A percentile compares a stretch with the other conserved stretches of the same genome.
Conservation (phyloP, 2,329 filamentous ascomycete species). For the Diaporthe vaccinii region DNA sequence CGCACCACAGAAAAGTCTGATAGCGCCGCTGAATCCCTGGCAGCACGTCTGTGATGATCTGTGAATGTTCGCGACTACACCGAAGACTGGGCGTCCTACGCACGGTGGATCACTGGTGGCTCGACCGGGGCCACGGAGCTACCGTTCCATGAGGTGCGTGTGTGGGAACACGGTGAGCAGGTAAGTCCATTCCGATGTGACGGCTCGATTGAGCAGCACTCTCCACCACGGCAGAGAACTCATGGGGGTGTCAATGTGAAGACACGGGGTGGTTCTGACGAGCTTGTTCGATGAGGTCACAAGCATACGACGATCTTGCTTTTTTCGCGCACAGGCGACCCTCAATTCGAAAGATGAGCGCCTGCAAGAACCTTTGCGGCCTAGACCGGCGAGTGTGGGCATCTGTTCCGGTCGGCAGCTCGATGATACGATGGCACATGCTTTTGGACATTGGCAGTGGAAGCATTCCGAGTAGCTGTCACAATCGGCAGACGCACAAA, state of each 20-base stretch:
- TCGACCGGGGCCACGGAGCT: slow-evolving; percentile 7
- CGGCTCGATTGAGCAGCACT: background rate
- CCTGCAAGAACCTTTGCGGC: slow-evolving; percentile 2
- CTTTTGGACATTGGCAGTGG: slow-evolving; percentile 29
- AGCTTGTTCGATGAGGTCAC: slow-evolving; percentile 20
- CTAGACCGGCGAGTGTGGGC: slow-evolving; percentile 19
- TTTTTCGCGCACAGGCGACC: background rate
- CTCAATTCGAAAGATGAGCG: slow-evolving; percentile 5
- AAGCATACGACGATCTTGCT: slow-evolving; percentile 31
- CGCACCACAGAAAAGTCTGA: slow-evolving; percentile 23
- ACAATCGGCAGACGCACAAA: slow-evolving; percentile 24
- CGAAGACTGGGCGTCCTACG: slow-evolving; percentile 16
- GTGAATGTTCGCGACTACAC: background rate
- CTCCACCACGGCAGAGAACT: background rate
- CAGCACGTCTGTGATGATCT: background rate
- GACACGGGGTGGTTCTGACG: background rate
- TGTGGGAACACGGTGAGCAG: slow-evolving; percentile 21
- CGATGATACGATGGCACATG: slow-evolving; percentile 28
- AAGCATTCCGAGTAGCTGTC: slow-evolving; percentile 37
- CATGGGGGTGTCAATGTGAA: slow-evolving; percentile 16
- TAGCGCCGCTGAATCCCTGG: background rate
- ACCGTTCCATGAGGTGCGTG: slow-evolving; percentile 12
- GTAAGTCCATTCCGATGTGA: background rate
- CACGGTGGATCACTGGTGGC: slow-evolving; percentile 3
- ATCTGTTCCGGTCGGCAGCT: slow-evolving; percentile 34